Conservation (phyloP, 106 monocot genomes). For the Chionographis japonica region DNA sequence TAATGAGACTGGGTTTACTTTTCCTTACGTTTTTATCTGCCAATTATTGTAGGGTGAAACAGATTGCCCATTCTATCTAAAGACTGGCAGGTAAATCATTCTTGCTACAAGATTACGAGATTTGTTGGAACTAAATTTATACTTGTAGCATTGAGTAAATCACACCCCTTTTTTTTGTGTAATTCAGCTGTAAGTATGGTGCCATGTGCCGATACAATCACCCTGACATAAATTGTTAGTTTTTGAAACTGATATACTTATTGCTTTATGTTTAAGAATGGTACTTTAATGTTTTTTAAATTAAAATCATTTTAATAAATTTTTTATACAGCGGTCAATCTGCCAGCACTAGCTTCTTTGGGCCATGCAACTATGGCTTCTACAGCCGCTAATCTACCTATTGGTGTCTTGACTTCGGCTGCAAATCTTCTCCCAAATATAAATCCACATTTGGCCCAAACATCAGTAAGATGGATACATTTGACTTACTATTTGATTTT, state of each 20-base stretch:
- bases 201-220: constrained; percentile 81
- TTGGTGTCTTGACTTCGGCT: constrained; percentile 38
- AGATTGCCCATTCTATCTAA: constrained; percentile 95
- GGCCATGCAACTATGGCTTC: constrained; percentile 29
- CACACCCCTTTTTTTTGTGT: constrained; percentile 2
- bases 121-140: not conserved
- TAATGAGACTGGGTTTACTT: too few relatives aligned
- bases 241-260: not conserved
- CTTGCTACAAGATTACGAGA: not conserved
- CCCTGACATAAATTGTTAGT: constrained; percentile 71
- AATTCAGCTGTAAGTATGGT: constrained; percentile 89
- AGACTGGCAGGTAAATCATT: constrained; percentile 79
- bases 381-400: constrained; percentile 27
- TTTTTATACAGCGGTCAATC: constrained; percentile 41
- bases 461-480: constrained; percentile 26
- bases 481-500: not conserved
- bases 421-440: constrained; percentile 50
- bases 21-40: not conserved
- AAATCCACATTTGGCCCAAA: constrained; percentile 41
- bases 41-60: constrained; percentile 60
- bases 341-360: constrained; percentile 21
- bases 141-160: not conserved
- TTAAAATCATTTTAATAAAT: constrained; percentile 1
- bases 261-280: too few relatives aligned
- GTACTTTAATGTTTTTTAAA: not conserved